Evolutionary conservation across 2,329 filamentous ascomycete species (phyloP).

Genomic region (Cephalotrichum gorgonifer): DNA sequence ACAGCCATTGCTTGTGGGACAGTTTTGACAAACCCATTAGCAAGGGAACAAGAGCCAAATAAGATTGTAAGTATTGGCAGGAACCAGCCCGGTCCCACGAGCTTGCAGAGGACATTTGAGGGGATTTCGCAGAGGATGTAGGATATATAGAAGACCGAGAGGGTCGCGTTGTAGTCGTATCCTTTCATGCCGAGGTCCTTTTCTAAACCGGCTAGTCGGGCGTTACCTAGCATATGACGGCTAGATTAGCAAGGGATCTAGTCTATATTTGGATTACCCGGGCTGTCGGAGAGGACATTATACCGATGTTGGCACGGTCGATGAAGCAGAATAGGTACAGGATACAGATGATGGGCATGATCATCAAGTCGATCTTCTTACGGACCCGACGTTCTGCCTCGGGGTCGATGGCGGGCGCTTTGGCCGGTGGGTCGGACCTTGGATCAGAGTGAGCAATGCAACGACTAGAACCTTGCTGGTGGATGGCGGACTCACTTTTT

Average conservation of each 20-base stretch:
- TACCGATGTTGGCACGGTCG: constrained; percentile 32
- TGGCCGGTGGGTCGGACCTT: too few species aligned
- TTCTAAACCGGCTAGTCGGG: constrained; percentile 20
- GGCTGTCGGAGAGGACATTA: too few species aligned
- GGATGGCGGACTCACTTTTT: too few species aligned
- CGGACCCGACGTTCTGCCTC: constrained; percentile 22
- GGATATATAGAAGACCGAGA: constrained; percentile 42
- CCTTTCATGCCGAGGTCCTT: constrained; percentile 35
- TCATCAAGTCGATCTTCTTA: constrained; percentile 46
- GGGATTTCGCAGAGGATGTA: constrained; percentile 45
- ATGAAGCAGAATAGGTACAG: constrained; percentile 56
- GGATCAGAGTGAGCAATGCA: too few species aligned
- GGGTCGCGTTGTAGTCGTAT: constrained; percentile 44
- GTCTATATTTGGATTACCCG: too few species aligned
- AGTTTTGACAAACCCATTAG: constrained; percentile 38
- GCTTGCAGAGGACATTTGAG: constrained; percentile 46
- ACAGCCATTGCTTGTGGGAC: constrained; percentile 44
- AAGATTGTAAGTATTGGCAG: constrained; percentile 42
- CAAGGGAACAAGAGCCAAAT: constrained; percentile 35
- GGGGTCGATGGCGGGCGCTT: too few species aligned
- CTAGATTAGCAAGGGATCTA: too few species aligned
- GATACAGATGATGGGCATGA: constrained; percentile 46
- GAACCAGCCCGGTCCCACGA: constrained; percentile 30
- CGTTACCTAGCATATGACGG: constrained; percentile 28
- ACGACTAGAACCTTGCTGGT: too few species aligned